These are phyloP conservation scores for Pythium brachiatum DNA, from an alignment of 352 stramenopile species.

Conservation along the genomic window DNA sequence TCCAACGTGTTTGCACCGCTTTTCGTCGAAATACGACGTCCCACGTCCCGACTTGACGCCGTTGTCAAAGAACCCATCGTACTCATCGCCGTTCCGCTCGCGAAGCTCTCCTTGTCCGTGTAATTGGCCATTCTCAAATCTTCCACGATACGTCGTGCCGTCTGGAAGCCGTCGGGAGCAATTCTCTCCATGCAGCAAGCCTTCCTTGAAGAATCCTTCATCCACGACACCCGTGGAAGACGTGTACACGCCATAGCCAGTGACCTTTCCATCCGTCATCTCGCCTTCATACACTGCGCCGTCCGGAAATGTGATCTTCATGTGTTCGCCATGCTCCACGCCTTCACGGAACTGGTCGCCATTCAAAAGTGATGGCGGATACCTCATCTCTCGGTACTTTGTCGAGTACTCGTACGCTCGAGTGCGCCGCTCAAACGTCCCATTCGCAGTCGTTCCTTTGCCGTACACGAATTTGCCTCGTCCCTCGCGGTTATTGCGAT, in stretches of 20 bases:
- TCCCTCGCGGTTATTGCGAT: slow-evolving; percentile 36
- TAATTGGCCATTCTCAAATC: slow-evolving; percentile 45
- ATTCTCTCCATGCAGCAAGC: slow-evolving; percentile 46
- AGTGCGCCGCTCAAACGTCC: slow-evolving; percentile 45
- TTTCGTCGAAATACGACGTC: slow-evolving; percentile 35
- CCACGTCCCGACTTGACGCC: slow-evolving; percentile 46
- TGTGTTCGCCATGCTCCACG: slow-evolving; percentile 43
- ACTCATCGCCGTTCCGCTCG: slow-evolving; percentile 50
- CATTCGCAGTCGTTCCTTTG: slow-evolving; percentile 45
- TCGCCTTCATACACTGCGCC: slow-evolving; percentile 62
- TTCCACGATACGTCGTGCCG: slow-evolving; percentile 41
- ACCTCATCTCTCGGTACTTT: slow-evolving; percentile 33
- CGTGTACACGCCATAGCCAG: slow-evolving; percentile 49
- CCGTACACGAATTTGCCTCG: slow-evolving; percentile 55
- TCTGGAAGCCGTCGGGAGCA: slow-evolving; percentile 50
- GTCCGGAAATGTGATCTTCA: slow-evolving; percentile 56
- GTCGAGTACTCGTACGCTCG: slow-evolving; percentile 44
- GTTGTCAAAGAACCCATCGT: slow-evolving; percentile 59
- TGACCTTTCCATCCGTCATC: slow-evolving; percentile 57
- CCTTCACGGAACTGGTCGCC: slow-evolving; percentile 48
- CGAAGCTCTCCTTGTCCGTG: slow-evolving; percentile 38
- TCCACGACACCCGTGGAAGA: slow-evolving; percentile 64
- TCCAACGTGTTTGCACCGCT: slow-evolving; percentile 44
- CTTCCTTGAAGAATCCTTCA: slow-evolving; percentile 60
- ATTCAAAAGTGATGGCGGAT: slow-evolving; percentile 46